Conservation (phyloP, 2,329 filamentous ascomycete genomes). For the Colletotrichum sp. region DNA sequence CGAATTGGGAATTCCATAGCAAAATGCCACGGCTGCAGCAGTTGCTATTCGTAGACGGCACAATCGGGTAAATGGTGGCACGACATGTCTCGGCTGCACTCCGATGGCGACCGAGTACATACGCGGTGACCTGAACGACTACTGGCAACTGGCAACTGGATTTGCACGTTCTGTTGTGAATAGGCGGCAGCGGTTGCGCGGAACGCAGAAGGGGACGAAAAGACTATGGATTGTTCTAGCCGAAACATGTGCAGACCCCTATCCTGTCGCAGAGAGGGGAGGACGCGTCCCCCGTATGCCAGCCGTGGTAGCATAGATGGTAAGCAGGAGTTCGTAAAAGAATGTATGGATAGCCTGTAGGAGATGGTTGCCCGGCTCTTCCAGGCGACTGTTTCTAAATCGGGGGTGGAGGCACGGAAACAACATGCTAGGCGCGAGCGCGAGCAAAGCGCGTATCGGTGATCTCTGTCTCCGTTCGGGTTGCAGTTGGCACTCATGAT, state of each 20-base stretch:
- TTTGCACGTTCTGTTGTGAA: background rate
- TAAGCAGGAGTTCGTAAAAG: background rate
- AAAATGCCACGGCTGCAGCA: background rate
- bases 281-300: background rate
- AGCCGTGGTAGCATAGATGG: background rate
- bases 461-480: background rate
- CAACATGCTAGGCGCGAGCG: background rate
- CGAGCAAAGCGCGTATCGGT: background rate
- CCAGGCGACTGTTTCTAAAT: background rate
- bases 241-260: conserved; percentile 12
- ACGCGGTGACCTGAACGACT: background rate
- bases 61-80: background rate
- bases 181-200: background rate
- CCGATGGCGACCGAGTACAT: background rate
- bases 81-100: background rate
- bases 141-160: background rate
- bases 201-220: background rate
- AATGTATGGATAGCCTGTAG: background rate
- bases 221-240: conserved; percentile 8
- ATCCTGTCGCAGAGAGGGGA: background rate
- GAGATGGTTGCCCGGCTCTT: background rate
- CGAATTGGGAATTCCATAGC: background rate
- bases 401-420: background rate
- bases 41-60: background rate
- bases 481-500: background rate